A percentile compares a stretch with the other conserved stretches of the same genome.
Evolutionary conservation across 1,284 basidiomycete species (phyloP).

Genomic region (Leccinum pachyderme): DNA sequence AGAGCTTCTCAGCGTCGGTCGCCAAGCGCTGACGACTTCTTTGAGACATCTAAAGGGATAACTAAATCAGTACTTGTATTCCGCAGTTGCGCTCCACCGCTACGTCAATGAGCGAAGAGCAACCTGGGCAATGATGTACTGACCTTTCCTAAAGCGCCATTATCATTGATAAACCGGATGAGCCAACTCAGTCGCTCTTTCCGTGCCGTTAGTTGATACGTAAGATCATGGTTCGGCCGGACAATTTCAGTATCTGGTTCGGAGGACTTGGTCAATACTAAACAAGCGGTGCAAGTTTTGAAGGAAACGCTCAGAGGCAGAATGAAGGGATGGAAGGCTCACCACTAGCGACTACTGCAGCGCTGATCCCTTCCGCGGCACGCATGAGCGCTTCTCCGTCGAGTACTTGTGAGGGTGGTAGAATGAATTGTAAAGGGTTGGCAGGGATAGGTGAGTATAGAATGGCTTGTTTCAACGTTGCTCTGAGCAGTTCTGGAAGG

Average conservation of each 20-base stretch:
- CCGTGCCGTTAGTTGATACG: constrained; percentile 74
- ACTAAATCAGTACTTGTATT: constrained; percentile 7
- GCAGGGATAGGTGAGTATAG: constrained; percentile 51
- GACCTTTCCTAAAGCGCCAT: constrained; percentile 75
- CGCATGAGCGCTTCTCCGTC: constrained; percentile 80
- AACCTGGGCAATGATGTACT: constrained; percentile 10
- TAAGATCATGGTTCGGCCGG: constrained; percentile 76
- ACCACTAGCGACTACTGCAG: constrained; percentile 72
- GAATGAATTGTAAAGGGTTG: constrained; percentile 85
- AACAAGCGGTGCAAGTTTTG: neutral
- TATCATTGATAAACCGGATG: constrained; percentile 85
- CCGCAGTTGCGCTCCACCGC: neutral
- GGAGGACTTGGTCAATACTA: neutral
- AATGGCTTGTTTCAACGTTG: constrained; percentile 86
- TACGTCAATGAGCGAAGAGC: neutral
- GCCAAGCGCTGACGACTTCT: constrained; percentile 72
- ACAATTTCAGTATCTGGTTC: constrained; percentile 71
- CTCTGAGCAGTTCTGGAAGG: constrained; percentile 69
- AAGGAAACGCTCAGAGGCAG: neutral
- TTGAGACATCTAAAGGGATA: constrained; percentile 68
- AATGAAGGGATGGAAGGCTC: constrained; percentile 5
- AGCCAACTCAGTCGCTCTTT: constrained; percentile 78
- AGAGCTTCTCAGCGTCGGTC: constrained; percentile 87
- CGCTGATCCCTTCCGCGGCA: constrained; percentile 77
- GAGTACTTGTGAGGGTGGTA: constrained; percentile 63